phyloP scores from a whole-genome alignment of 148 eudicot species.

The Diospyros lotus region DNA sequence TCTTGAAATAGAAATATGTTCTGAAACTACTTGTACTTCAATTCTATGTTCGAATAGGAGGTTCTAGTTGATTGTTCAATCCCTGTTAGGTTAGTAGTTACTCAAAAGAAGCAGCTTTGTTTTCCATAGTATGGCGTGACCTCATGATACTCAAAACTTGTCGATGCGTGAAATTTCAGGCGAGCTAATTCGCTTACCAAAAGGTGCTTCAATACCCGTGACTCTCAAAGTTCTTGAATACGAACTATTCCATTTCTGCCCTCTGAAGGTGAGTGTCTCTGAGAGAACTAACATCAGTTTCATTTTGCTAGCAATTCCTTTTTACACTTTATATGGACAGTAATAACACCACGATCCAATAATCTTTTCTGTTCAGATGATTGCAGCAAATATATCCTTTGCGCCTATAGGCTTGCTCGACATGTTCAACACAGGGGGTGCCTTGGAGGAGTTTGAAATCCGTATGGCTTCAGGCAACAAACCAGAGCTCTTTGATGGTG shows the following conservation, averaged over 20 bases:
- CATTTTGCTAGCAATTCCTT: too few species aligned
- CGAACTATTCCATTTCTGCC: constrained; percentile 84
- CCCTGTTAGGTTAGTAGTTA: neutral
- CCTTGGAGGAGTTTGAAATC: constrained; percentile 56
- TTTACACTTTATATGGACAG: neutral
- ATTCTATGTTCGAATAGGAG: too few species aligned
- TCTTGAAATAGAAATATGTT: too few species aligned
- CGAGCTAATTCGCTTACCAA: constrained; percentile 53
- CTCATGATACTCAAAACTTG: neutral
- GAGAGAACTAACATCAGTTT: neutral
- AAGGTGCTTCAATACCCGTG: constrained; percentile 69
- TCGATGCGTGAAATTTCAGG: constrained; percentile 29
- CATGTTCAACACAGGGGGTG: constrained; percentile 84
- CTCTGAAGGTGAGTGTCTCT: constrained; percentile 50
- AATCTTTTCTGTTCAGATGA: constrained; percentile 39
- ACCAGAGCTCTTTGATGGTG: constrained; percentile 27
- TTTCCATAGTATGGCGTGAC: neutral
- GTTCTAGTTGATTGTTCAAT: neutral
- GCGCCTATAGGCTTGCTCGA: constrained; percentile 85
- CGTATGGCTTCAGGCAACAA: constrained; percentile 21
- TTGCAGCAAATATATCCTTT: constrained; percentile 52
- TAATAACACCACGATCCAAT: neutral
- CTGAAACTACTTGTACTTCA: too few species aligned
- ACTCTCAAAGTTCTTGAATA: constrained; percentile 84
- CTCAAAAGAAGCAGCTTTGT: neutral